Evolutionary conservation across 1,139 yeast genomes (phyloP), one percentile per base, ranked within the genome.

Genomic region (Lodderomyces metapsilosis): DNA sequence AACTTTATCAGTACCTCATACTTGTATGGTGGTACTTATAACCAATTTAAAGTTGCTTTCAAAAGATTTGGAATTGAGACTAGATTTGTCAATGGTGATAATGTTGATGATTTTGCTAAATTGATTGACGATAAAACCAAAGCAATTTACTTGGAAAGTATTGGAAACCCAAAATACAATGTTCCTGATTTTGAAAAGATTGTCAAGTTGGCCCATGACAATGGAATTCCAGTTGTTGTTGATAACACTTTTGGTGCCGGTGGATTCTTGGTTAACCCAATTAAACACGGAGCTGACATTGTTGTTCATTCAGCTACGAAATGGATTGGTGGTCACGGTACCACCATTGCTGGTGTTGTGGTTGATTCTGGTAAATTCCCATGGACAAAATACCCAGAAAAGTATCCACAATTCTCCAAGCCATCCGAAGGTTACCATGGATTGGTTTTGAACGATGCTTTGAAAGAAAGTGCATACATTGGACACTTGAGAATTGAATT

Each of bases 231-330:
- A 42, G 81, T 92, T 39, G 92, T 92, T 43, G 96, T 88, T 36
- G 98, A 92, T 70, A 92, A 92, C 79, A 92, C 98, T 23, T 91
- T 91, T 57, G 98, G 96, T 59, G 97, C 97, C 36, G 97, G 96
- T 64, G 98, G 98, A 39, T 89, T 68, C 73, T 78, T 87, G 56
- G 77, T 88, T 48, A 82, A 79, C 55, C 98, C 98, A 49, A 66
- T 92, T 52, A 86, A 84, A 48, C 86, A 79, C 56, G 98, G 98
- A 52, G 98, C 88, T 34, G 95, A 88, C 60, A 84, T 88, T 48
- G 77, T 78, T 28, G 80, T 76, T 34, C 96, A 91, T 66, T 89
- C 97, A 43, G 96, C 97, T 42, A 92, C 98, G 43, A 92, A 92
- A 67, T 92, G 97, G 96, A 89, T 92, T 53, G 96, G 96, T 52